A percentile compares a stretch with the other conserved stretches of the same genome.
phyloP scores from a whole-genome alignment of 495 filamentous ascomycete species.

The Echria macrotheca region DNA sequence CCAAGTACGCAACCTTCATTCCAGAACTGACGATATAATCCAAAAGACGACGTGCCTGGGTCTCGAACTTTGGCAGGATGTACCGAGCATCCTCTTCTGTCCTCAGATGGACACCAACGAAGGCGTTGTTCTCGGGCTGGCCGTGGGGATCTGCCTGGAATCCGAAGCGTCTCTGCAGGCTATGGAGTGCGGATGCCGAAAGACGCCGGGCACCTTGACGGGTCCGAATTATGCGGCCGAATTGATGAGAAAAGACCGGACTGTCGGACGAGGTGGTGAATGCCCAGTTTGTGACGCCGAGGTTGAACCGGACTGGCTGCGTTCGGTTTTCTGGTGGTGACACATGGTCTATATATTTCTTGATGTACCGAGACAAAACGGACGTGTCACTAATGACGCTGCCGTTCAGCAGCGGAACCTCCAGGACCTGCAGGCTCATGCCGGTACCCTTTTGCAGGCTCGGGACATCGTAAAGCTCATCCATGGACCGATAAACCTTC shows the following conservation, averaged over 20 bases:
- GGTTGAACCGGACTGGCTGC: constrained; percentile 21
- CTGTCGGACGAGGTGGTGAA: constrained; percentile 30
- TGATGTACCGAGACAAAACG: constrained; percentile 13
- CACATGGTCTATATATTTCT: constrained; percentile 14
- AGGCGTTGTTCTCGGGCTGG: constrained; percentile 13
- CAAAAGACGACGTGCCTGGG: constrained; percentile 18
- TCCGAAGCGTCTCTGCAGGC: constrained; percentile 18
- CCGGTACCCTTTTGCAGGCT: constrained; percentile 11
- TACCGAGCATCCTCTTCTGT: constrained; percentile 17
- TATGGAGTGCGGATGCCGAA: constrained; percentile 23
- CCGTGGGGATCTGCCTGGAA: constrained; percentile 14
- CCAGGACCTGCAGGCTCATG: constrained; percentile 9
- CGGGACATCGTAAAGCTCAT: constrained; percentile 25
- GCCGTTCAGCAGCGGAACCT: constrained; percentile 6
- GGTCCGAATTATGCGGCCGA: constrained; percentile 28
- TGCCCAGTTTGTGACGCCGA: constrained; percentile 26
- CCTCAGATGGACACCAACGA: constrained; percentile 19
- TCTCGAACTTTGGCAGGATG: constrained; percentile 14
- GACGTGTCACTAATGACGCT: constrained; percentile 17
- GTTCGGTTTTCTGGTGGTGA: constrained; percentile 8
- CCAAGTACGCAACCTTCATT: constrained; percentile 27
- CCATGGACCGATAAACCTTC: constrained; percentile 23
- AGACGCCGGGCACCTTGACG: constrained; percentile 21
- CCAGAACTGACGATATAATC: constrained; percentile 12
- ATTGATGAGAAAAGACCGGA: constrained; percentile 20